Percentiles rank a stretch among this genome's conserved stretches.
Conservation (phyloP, 257 asterid genomes). For the Anisodus tanguticus region DNA sequence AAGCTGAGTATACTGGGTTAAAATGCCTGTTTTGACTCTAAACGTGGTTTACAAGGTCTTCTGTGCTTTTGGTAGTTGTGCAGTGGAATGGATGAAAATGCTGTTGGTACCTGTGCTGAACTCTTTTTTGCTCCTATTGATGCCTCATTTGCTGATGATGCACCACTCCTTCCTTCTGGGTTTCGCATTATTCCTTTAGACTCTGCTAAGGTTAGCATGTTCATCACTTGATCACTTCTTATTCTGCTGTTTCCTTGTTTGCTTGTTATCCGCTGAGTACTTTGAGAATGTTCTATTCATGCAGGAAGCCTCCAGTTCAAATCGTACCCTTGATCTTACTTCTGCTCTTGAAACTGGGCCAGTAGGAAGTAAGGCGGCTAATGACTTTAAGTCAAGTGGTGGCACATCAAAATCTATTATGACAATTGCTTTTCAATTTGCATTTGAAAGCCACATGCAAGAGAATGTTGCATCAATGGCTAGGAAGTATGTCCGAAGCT, state of each 20-base stretch:
- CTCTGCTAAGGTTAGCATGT: constrained; percentile 59
- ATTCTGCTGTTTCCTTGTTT: background rate
- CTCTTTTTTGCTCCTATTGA: constrained; percentile 92
- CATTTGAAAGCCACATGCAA: constrained; percentile 89
- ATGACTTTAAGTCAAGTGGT: constrained; percentile 43
- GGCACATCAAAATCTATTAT: constrained; percentile 69
- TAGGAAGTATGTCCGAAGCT: constrained; percentile 83
- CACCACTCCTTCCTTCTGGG: constrained; percentile 89
- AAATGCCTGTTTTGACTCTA: constrained; percentile 18
- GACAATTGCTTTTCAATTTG: constrained; percentile 86
- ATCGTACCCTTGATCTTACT: constrained; percentile 89
- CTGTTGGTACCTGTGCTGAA: constrained; percentile 81
- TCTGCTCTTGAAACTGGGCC: constrained; percentile 86
- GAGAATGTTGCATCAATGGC: constrained; percentile 83
- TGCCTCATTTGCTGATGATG: constrained; percentile 87
- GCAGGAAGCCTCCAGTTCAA: constrained; percentile 81
- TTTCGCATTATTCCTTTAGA: constrained; percentile 90
- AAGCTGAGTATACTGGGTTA: background rate
- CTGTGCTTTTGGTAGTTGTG: constrained; percentile 59
- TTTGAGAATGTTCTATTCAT: background rate
- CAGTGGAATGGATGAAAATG: constrained; percentile 87
- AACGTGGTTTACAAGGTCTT: background rate
- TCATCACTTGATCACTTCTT: background rate
- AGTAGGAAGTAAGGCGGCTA: constrained; percentile 55
- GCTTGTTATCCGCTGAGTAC: background rate